Evolutionary conservation across 73 alveolate species (phyloP).

Genomic region (Tetrahymena elliotti): DNA sequence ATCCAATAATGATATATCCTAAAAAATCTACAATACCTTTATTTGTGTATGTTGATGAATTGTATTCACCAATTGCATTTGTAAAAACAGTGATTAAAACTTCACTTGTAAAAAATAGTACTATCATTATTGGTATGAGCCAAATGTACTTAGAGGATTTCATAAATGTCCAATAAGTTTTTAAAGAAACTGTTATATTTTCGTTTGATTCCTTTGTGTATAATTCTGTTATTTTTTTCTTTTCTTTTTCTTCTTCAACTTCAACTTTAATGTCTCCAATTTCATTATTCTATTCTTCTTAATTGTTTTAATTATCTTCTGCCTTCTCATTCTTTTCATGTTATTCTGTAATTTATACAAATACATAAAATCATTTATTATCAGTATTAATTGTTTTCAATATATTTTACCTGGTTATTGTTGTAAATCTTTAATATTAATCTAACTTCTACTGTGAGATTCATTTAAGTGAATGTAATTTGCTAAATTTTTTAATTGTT

Average conservation of each 20-base stretch:
- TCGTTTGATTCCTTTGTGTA: not conserved
- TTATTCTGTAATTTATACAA: too few species aligned
- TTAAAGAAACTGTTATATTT: not conserved
- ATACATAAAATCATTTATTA: too few species aligned
- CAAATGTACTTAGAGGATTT: not conserved
- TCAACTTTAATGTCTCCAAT: not conserved
- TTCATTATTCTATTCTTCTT: not conserved
- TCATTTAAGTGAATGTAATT: not conserved
- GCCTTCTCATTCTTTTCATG: too few species aligned
- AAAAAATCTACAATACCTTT: not conserved
- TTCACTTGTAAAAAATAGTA: not conserved
- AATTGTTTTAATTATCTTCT: too few species aligned
- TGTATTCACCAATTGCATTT: not conserved
- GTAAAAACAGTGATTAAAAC: not conserved
- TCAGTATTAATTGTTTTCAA: too few species aligned
- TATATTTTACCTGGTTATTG: too few species aligned
- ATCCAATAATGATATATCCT: not conserved
- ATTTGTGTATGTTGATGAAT: not conserved
- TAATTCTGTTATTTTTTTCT: not conserved
- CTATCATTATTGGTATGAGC: not conserved
- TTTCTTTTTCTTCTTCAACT: not conserved
- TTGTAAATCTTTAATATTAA: not conserved
- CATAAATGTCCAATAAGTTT: not conserved
- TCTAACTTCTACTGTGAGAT: not conserved
- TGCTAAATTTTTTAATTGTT: slow-evolving; percentile 12